Evolutionary conservation across 306 rosid genomes (phyloP).

Genomic region (Cyamopsis tetragonoloba): DNA sequence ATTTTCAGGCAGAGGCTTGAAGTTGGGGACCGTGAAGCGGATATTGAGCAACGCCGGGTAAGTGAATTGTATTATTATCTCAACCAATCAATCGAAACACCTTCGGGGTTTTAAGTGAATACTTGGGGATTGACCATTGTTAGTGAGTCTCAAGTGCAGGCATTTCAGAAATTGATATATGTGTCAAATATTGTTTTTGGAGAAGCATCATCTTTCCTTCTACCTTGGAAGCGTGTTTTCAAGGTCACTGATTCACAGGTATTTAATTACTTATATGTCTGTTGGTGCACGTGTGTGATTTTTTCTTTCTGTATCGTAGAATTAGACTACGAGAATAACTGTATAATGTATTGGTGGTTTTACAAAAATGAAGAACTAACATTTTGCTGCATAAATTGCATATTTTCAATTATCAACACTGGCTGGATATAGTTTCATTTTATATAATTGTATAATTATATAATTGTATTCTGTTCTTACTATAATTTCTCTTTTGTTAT

Average conservation of each 20-base stretch:
- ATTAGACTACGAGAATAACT: too few species aligned
- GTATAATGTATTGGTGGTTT: background rate
- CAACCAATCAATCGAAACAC: background rate
- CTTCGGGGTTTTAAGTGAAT: constrained; percentile 16
- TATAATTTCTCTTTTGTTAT: background rate
- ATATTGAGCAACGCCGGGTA: constrained; percentile 92
- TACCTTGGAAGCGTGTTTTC: constrained; percentile 98
- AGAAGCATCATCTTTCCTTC: constrained; percentile 92
- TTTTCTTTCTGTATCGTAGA: too few species aligned
- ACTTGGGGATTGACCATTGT: constrained; percentile 73
- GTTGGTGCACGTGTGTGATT: too few species aligned
- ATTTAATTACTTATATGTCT: constrained; percentile 18
- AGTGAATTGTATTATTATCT: constrained; percentile 29
- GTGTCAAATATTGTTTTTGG: constrained; percentile 93
- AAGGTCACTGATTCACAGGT: constrained; percentile 95
- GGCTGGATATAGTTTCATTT: constrained; percentile 5
- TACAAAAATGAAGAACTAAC: background rate
- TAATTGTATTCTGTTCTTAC: background rate
- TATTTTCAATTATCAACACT: constrained; percentile 3
- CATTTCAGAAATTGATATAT: constrained; percentile 94
- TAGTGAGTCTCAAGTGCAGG: constrained; percentile 96
- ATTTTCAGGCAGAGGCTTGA: constrained; percentile 89
- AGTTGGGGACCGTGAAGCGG: constrained; percentile 88
- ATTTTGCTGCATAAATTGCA: background rate
- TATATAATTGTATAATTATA: too few species aligned